Conservation (phyloP, 768 basidiomycete genomes). For the Mycena maculata region DNA sequence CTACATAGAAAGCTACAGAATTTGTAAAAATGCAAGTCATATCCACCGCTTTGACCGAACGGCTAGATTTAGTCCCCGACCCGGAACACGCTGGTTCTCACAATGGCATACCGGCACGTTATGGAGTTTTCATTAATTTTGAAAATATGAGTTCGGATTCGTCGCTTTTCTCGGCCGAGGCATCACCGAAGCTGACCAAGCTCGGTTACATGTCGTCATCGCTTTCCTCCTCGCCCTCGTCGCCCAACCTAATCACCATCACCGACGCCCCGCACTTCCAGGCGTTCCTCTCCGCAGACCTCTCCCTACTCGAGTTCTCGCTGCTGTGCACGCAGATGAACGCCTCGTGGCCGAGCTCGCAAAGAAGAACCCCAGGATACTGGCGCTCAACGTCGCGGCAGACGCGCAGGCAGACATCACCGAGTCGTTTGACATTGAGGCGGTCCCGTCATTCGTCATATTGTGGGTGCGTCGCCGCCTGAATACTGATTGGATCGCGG, state of each 20-base stretch:
- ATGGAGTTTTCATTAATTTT: too few relatives aligned
- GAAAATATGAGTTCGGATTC: too few relatives aligned
- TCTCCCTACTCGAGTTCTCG: conserved; percentile 94
- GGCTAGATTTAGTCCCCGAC: too few relatives aligned
- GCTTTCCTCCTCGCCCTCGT: conserved; percentile 9
- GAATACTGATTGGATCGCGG: too few relatives aligned
- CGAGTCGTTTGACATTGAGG: conserved; percentile 91
- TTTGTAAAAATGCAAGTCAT: too few relatives aligned
- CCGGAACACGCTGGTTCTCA: too few relatives aligned
- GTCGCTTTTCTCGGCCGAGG: too few relatives aligned
- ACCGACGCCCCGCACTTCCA: conserved; percentile 80
- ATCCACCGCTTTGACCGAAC: too few relatives aligned
- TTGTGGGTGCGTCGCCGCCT: conserved; percentile 69
- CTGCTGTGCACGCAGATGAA: conserved; percentile 89
- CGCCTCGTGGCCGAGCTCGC: conserved; percentile 80
- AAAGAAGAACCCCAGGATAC: conserved; percentile 70
- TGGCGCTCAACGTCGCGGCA: conserved; percentile 90
- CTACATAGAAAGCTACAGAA: too few relatives aligned
- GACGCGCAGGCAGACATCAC: conserved; percentile 85
- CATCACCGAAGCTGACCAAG: too few relatives aligned
- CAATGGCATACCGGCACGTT: too few relatives aligned
- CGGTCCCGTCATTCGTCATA: conserved; percentile 87
- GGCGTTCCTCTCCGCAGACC: conserved; percentile 76
- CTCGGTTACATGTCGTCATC: too few relatives aligned
- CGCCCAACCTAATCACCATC: conserved; percentile 52